Percentiles rank a stretch among this genome's conserved stretches.
These are phyloP conservation scores for Xylariaceae sp. DNA, from an alignment of 2,329 filamentous ascomycete genomes.

Conservation along the genomic window DNA sequence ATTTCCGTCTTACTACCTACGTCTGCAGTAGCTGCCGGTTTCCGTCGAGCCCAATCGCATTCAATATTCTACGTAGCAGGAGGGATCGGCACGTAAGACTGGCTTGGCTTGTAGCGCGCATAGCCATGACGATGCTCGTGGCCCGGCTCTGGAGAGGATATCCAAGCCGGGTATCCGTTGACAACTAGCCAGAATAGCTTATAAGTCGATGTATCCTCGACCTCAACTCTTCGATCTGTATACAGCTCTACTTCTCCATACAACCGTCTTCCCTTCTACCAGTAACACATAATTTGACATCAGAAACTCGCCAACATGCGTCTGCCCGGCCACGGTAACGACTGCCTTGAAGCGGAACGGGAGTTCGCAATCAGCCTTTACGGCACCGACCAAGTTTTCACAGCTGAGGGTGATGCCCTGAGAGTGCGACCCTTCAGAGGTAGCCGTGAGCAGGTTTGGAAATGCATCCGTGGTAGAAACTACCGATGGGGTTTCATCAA, in stretches of 20 bases:
- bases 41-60: neutral
- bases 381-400: neutral
- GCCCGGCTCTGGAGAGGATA: too few relatives aligned
- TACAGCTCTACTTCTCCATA: neutral
- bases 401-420: neutral
- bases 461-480: neutral
- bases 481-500: neutral
- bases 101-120: neutral
- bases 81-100: neutral
- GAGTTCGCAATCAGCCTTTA: neutral
- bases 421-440: neutral
- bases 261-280: neutral
- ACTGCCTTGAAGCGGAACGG: neutral
- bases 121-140: neutral
- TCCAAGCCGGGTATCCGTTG: too few relatives aligned
- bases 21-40: neutral
- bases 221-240: neutral
- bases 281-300: neutral
- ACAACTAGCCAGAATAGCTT: too few relatives aligned
- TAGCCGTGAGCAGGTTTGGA: neutral
- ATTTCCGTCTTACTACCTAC: neutral
- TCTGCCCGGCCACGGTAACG: neutral
- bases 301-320: neutral
- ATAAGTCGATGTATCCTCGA: neutral
- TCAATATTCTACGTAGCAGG: neutral